Base-by-base conservation (phyloP, 2,329 filamentous ascomycete species). In the Aureobasidium sp. region DNA sequence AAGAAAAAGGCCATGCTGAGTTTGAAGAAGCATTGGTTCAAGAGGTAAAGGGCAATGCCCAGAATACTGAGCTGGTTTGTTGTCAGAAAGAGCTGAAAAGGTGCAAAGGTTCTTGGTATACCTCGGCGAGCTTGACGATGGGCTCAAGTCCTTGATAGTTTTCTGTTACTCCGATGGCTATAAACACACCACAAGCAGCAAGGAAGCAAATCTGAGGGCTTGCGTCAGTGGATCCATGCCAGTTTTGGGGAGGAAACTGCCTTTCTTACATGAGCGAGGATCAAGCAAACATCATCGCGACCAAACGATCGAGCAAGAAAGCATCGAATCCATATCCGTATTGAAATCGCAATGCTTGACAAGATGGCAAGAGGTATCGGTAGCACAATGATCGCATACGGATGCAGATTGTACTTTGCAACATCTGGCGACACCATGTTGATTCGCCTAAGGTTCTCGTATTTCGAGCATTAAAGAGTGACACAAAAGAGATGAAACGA, bases 1-100 rank as follows among this genome's bases (percentile, higher is more conserved):
- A 64, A 64, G 61, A 64, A 63, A 22, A 63, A 56, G 14, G 53
- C 61, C n/a, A 64, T 41, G 15, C 49, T 47, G n/a, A 63, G 52
- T 36, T 64, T 64, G 61, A 64, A 60, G 20, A 61, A 60, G 17
- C 59, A 41, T 37, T 64, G 63, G 36, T 63, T 61, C 15, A 64
- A 27, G 12, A 64, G 49, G 22, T 64, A 64, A 5, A 53, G 39
- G 7, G 59, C 9, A 14, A 62, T 64, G 15, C 47, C 51, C 1
- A 52, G 25, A 7, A 63, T 36, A n/a, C 52, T 58, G 14, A 61
- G 41, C 57, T 61, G 31, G 22, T 25, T 25, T 25, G 22, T 25
- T 3, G 22, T 25, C 3, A 25, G 22, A 25, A 25, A 3, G 22
- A 25, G 22, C 22, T 25, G 22, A 25, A 25, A 25, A 25, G 22